Conservation (phyloP, 2,329 filamentous ascomycete species). For the Phaeomoniella chlamydospora region DNA sequence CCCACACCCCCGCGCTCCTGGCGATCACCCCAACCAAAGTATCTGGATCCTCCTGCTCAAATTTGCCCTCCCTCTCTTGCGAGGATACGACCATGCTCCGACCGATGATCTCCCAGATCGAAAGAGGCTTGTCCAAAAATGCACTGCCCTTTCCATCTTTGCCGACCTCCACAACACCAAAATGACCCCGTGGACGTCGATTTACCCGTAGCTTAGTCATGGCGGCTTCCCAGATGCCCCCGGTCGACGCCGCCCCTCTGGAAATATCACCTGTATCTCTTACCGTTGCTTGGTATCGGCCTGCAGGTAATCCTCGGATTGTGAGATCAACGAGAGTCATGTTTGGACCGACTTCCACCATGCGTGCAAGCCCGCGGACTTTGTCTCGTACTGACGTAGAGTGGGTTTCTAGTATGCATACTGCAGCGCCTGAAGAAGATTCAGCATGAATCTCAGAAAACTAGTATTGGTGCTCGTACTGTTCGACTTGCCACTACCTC, state of each 20-base stretch:
- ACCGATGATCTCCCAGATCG: slow-evolving; percentile 94
- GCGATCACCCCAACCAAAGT: slow-evolving; percentile 90
- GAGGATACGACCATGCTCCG: slow-evolving; percentile 78
- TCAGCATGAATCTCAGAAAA: slow-evolving; percentile 5
- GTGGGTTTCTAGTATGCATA: slow-evolving; percentile 90
- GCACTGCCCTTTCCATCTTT: slow-evolving; percentile 61
- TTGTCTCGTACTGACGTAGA: slow-evolving; percentile 44
- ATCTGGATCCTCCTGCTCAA: slow-evolving; percentile 61
- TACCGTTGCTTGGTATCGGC: slow-evolving; percentile 71
- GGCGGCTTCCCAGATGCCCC: slow-evolving; percentile 59
- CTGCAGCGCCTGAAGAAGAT: slow-evolving; percentile 52
- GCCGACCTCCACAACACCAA: slow-evolving; percentile 65
- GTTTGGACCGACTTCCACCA: slow-evolving; percentile 75
- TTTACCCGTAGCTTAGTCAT: slow-evolving; percentile 24
- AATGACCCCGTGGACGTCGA: slow-evolving; percentile 36
- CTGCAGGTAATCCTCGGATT: slow-evolving; percentile 65
- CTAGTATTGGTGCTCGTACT: slow-evolving; percentile 32
- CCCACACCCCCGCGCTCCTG: slow-evolving; percentile 93
- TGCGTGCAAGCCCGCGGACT: slow-evolving; percentile 75
- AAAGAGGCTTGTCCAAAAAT: slow-evolving; percentile 68
- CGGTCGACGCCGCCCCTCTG: slow-evolving; percentile 66
- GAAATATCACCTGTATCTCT: slow-evolving; percentile 80
- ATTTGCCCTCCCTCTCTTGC: slow-evolving; percentile 42
- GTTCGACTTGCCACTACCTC: slow-evolving; percentile 74
- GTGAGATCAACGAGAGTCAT: slow-evolving; percentile 80